Evolutionary conservation across 352 stramenopile species (phyloP).

Genomic region (Aphanomyces stellatus): DNA sequence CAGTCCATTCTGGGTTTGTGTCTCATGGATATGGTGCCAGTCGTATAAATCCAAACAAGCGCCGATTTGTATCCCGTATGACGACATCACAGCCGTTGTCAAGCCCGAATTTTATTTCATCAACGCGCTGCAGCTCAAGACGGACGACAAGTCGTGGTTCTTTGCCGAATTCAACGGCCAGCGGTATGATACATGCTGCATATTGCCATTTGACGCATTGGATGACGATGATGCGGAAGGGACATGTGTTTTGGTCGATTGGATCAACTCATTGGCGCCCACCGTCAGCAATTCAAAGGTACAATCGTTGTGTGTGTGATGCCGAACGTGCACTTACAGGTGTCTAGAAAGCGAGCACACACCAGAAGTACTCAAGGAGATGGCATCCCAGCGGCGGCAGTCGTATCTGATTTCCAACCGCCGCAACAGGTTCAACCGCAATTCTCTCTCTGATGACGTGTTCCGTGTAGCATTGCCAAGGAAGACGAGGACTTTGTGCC

Average conservation of each 20-base stretch:
- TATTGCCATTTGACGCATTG: too few species aligned
- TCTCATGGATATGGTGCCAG: not conserved
- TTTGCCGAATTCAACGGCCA: conserved; percentile 72
- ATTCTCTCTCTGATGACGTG: too few species aligned
- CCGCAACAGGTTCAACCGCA: conserved; percentile 10
- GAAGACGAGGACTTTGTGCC: conserved; percentile 57
- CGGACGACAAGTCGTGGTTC: conserved; percentile 52
- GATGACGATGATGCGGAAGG: too few species aligned
- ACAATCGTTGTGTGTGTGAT: not conserved
- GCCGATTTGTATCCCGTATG: conserved; percentile 46
- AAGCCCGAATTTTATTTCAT: conserved; percentile 83
- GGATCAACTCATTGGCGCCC: conserved; percentile 61
- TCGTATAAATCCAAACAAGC: not conserved
- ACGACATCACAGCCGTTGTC: conserved; percentile 48
- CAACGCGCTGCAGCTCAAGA: conserved; percentile 70
- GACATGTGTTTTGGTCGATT: conserved; percentile 61
- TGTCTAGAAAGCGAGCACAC: conserved; percentile 13
- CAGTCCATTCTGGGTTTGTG: not conserved
- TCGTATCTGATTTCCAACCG: conserved; percentile 6
- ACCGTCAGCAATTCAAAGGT: conserved; percentile 24
- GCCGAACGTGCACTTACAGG: not conserved
- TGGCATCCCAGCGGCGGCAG: conserved; percentile 17
- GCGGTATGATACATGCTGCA: conserved; percentile 19
- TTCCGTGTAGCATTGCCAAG: not conserved
- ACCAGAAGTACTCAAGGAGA: conserved; percentile 19